These are phyloP conservation scores for Leucoagaricus sp. DNA, from an alignment of 1,284 basidiomycete species.

Conservation along the genomic window DNA sequence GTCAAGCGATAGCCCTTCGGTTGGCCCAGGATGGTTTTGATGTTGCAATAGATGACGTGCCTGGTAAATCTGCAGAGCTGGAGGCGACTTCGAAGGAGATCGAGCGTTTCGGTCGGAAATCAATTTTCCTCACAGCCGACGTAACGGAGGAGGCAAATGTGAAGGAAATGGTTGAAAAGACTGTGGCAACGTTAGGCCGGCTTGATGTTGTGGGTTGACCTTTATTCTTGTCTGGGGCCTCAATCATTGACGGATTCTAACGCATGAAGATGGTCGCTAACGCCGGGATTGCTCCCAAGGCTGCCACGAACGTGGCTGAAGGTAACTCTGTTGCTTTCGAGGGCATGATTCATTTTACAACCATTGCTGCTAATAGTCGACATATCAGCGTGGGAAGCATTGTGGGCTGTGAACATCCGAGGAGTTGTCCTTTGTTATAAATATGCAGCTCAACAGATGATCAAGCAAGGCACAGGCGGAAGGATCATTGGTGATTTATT, in stretches of 20 bases:
- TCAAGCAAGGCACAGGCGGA: slow-evolving; percentile 39
- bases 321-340: slow-evolving; percentile 15
- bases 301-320: neutral
- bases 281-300: slow-evolving; percentile 23
- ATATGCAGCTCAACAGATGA: slow-evolving; percentile 39
- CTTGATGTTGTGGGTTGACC: slow-evolving; percentile 30
- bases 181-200: slow-evolving; percentile 28
- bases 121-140: slow-evolving; percentile 24
- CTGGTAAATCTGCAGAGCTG: slow-evolving; percentile 17
- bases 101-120: slow-evolving; percentile 14
- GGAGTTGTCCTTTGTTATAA: slow-evolving; percentile 40
- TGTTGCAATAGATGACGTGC: slow-evolving; percentile 19
- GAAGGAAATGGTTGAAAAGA: slow-evolving; percentile 27
- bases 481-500: slow-evolving; percentile 31
- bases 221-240: neutral
- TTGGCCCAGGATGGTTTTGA: slow-evolving; percentile 30
- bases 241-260: neutral
- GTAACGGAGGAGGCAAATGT: slow-evolving; percentile 31
- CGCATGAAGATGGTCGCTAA: slow-evolving; percentile 37
- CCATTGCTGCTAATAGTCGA: slow-evolving; percentile 17
- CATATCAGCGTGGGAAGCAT: slow-evolving; percentile 26
- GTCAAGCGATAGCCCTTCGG: slow-evolving; percentile 25
- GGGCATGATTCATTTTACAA: neutral
- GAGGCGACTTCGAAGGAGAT: slow-evolving; percentile 23
- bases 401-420: slow-evolving; percentile 34